Conservation (phyloP, 441 rosid genomes). For the Pelargonium fulgidum region DNA sequence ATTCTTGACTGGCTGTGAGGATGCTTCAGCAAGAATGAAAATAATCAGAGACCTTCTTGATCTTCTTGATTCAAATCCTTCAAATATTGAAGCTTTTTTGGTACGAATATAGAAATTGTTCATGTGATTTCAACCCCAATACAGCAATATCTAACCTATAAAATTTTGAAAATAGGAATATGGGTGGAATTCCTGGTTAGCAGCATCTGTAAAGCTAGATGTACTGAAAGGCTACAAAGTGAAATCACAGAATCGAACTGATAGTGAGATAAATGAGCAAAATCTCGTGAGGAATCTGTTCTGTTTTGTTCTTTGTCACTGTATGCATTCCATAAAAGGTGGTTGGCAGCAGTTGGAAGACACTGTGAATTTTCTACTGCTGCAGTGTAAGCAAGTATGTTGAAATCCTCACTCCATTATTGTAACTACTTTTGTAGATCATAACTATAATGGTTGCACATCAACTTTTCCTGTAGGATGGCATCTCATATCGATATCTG, state of each 20-base stretch:
- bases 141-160: constrained; percentile 26
- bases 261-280: constrained; percentile 53
- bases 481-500: constrained; percentile 44
- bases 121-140: constrained; percentile 13
- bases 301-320: constrained; percentile 84
- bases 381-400: constrained; percentile 70
- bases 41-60: constrained; percentile 73
- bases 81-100: constrained; percentile 92
- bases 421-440: constrained; percentile 15
- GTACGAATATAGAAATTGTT: constrained; percentile 37
- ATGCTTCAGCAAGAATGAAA: constrained; percentile 58
- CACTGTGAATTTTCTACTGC: constrained; percentile 72
- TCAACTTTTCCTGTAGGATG: constrained; percentile 43
- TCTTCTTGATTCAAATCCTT: constrained; percentile 85
- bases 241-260: constrained; percentile 38
- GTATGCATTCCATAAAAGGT: constrained; percentile 76
- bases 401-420: constrained; percentile 17
- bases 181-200: constrained; percentile 95
- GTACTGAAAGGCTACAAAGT: constrained; percentile 53
- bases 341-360: constrained; percentile 99
- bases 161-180: constrained; percentile 49
- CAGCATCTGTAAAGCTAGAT: constrained; percentile 64
- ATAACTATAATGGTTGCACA: not conserved
- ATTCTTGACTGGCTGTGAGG: constrained; percentile 64
- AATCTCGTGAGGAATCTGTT: constrained; percentile 63